These are phyloP conservation scores for Alloteropsis semialata DNA, from an alignment of 176 grass and related monocot species.

Conservation along the genomic window DNA sequence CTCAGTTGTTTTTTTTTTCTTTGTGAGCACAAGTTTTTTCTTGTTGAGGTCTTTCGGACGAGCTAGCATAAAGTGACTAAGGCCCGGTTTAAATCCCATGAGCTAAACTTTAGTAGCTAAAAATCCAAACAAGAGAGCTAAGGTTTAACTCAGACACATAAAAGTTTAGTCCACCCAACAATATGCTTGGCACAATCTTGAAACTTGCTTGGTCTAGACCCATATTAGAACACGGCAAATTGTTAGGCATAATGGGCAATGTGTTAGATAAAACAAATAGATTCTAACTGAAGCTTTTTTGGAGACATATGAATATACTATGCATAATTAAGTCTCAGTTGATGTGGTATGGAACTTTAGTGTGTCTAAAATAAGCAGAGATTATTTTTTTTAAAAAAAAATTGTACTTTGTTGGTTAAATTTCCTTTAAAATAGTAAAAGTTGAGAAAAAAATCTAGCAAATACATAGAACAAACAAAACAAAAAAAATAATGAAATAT, in stretches of 20 bases:
- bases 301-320: not conserved
- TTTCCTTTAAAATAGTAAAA: not conserved
- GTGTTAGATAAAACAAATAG: not conserved
- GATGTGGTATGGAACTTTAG: not conserved
- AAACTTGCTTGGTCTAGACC: not conserved
- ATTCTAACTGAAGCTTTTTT: too few relatives aligned
- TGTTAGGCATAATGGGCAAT: not conserved
- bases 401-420: not conserved
- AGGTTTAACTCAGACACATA: too few relatives aligned
- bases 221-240: not conserved
- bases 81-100: too few relatives aligned
- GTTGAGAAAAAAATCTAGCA: not conserved
- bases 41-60: too few relatives aligned
- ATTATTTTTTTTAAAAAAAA: not conserved
- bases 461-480: not conserved
- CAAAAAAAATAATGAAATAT: too few relatives aligned
- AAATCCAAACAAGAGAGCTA: too few relatives aligned
- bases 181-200: not conserved
- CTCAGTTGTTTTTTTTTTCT: too few relatives aligned
- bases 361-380: not conserved
- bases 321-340: not conserved
- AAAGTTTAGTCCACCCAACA: too few relatives aligned
- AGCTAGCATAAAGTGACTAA: too few relatives aligned
- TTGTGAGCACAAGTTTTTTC: too few relatives aligned
- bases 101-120: too few relatives aligned